Conservation (phyloP, 2,329 filamentous ascomycete genomes). For the Myriosclerotinia scirpicola region DNA sequence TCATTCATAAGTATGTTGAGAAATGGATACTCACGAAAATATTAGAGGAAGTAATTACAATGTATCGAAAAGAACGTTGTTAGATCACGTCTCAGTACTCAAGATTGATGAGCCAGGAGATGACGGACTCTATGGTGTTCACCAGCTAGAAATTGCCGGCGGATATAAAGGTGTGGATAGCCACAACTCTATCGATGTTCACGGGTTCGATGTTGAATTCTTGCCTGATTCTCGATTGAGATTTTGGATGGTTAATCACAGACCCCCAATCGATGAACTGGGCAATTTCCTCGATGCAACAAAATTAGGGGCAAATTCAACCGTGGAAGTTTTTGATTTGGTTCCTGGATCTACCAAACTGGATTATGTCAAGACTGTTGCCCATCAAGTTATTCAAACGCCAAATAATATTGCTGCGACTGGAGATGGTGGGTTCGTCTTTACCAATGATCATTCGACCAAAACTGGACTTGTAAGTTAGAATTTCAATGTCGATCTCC, state of each 20-base stretch:
- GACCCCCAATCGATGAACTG: constrained; percentile 39
- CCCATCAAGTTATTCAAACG: constrained; percentile 38
- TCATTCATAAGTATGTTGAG: not conserved
- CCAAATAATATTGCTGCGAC: constrained; percentile 42
- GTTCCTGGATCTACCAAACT: constrained; percentile 33
- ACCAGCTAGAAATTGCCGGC: constrained; percentile 28
- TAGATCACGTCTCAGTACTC: constrained; percentile 16
- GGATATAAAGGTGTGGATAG: constrained; percentile 33
- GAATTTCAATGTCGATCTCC: not conserved
- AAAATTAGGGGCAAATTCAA: constrained; percentile 42
- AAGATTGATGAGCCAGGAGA: constrained; percentile 34
- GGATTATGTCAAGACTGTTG: constrained; percentile 41
- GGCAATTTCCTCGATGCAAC: constrained; percentile 39
- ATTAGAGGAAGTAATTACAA: not conserved
- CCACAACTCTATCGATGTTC: constrained; percentile 38
- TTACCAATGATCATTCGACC: constrained; percentile 42
- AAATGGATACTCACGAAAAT: not conserved
- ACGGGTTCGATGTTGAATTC: constrained; percentile 40
- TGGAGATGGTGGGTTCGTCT: constrained; percentile 40
- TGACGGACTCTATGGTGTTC: constrained; percentile 31
- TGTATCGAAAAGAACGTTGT: not conserved
- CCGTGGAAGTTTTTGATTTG: constrained; percentile 43
- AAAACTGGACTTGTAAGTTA: constrained; percentile 30
- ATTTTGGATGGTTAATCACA: constrained; percentile 43
- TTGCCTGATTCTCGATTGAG: constrained; percentile 33